Percentiles rank a stretch among this genome's conserved stretches.
Evolutionary conservation across 179 eudicot species (phyloP).

Genomic region (Camellia oleifera): DNA sequence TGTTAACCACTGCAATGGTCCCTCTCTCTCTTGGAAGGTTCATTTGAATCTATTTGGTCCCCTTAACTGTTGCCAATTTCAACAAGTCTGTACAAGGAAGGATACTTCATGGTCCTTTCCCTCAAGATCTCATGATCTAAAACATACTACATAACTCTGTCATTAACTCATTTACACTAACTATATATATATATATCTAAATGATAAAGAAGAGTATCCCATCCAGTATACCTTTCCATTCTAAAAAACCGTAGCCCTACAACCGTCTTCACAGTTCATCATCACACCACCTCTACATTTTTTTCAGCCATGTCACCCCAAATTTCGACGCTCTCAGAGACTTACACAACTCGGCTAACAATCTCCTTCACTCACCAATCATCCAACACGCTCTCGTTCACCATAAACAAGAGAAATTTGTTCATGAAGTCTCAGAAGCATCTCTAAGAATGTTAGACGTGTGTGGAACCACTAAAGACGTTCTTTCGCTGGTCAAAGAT

Average conservation of each 20-base stretch:
- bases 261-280: not conserved
- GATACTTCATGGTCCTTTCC: constrained; percentile 12
- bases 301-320: constrained; percentile 11
- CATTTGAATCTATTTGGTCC: constrained; percentile 14
- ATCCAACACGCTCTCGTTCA: constrained; percentile 10
- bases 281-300: not conserved
- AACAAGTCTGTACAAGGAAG: constrained; percentile 16
- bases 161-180: too few relatives aligned
- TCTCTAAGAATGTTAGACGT: too few relatives aligned
- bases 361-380: constrained; percentile 11
- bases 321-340: constrained; percentile 19
- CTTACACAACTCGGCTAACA: constrained; percentile 19
- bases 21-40: constrained; percentile 18
- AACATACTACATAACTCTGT: not conserved
- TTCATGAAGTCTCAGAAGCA: too few relatives aligned
- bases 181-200: not conserved
- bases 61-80: constrained; percentile 15
- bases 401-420: too few relatives aligned
- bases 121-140: constrained; percentile 14
- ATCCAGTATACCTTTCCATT: too few relatives aligned
- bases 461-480: too few relatives aligned
- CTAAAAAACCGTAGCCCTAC: not conserved
- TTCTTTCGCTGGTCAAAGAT: not conserved
- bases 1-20: not conserved
- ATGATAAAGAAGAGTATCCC: not conserved